Conservation (phyloP, 2,329 filamentous ascomycete genomes). For the Penicillium sp. region DNA sequence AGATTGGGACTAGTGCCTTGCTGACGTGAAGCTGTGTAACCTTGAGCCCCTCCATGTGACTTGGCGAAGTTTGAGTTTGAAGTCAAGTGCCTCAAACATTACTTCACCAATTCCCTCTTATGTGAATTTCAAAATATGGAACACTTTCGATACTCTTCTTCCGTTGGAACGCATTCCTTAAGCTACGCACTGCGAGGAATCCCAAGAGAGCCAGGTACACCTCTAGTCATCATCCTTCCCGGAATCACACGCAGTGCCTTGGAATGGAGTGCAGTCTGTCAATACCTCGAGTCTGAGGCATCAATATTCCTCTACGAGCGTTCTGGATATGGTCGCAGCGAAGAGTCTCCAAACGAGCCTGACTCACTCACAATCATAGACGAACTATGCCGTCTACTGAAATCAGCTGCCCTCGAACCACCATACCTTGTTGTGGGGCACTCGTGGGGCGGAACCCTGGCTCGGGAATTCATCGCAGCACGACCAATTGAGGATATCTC, state of each 20-base stretch:
- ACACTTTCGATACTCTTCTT: slow-evolving; percentile 1
- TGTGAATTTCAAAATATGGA: neutral
- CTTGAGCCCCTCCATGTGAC: neutral
- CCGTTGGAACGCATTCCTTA: slow-evolving; percentile 4
- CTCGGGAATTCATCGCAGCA: slow-evolving; percentile 4
- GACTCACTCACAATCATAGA: slow-evolving; percentile 5
- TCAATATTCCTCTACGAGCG: slow-evolving; percentile 3
- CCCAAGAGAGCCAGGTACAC: neutral
- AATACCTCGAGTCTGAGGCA: neutral
- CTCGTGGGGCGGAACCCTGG: slow-evolving; percentile 6
- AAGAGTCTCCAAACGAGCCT: slow-evolving; percentile 1
- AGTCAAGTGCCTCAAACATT: neutral
- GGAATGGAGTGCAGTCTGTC: slow-evolving; percentile 8
- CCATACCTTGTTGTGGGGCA: slow-evolving; percentile 7
- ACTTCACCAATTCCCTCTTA: neutral
- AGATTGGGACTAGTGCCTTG: no score
- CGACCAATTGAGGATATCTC: neutral
- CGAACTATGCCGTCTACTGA: neutral
- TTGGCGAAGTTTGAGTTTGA: neutral
- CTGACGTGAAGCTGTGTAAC: no score
- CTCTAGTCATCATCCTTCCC: slow-evolving; percentile 1
- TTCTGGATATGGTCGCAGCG: slow-evolving; percentile 5
- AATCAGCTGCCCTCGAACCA: neutral
- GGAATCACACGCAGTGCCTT: slow-evolving; percentile 6
- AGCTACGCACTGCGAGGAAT: slow-evolving; percentile 8